Evolutionary conservation across 225 moss, liverwort and hornwort genomes (phyloP), one percentile per base, ranked within the genome.

Genomic region (Sphagnum contortum): DNA sequence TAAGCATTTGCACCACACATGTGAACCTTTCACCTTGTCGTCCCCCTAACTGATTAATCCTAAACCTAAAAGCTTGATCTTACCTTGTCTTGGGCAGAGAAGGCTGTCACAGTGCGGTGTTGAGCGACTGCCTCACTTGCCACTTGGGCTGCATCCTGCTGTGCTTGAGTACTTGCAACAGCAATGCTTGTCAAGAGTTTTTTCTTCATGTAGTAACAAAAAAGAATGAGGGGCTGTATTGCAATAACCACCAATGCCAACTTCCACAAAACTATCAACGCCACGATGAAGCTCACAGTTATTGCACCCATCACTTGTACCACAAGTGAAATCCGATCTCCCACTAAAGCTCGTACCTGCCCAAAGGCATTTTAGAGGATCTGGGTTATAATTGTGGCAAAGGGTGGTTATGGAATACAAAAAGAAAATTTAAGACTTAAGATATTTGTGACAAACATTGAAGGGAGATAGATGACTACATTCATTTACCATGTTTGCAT

Each of bases 101-200:
- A 64, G 49, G 64, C 64, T 8, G 64, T 64, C 48, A 64, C 50
- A 49, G 64, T 64, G 3, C 64, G 64, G 47, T 49, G 6, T 51
- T 64, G 64, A 3, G 64, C 49, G 8, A 64, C 64, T 11, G 64
- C 64, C 49, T 83, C 82, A 49, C 64, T 52, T 52, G 52, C 52
- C 52, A 64, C 64, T 29, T 64, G 47, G 49, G 49, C 29, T 9
- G 64, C 64, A 9, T 64, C 11, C 64, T n/a, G 49, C 13, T 64
- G 64, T 9, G 49, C 49, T 14, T 48, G 11, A 7, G 64, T 49
- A 10, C 48, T 49, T 6, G 29, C 13, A 29, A 48, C 50, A n/a
- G 49, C 47, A 48, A 64, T 29, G 6, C 11, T 11, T 10, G 10
- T 44, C 9, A 64, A 49, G 3, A 64, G 51, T 5, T 48, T 50